These are phyloP conservation scores for Blumeriella jaapii DNA, from an alignment of 2,329 filamentous ascomycete species.

Conservation along the genomic window DNA sequence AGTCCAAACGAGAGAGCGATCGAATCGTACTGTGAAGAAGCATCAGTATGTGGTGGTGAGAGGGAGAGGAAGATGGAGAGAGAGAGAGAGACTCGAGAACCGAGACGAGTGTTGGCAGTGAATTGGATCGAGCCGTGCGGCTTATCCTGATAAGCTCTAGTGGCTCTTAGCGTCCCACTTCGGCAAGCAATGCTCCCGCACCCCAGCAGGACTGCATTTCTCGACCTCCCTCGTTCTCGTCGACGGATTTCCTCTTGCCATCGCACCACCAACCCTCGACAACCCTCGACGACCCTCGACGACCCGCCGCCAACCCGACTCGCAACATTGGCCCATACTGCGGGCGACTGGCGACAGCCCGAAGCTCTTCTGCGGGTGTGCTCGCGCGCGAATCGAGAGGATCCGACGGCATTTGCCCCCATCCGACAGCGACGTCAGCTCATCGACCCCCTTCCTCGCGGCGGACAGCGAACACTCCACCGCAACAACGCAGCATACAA, in stretches of 20 bases:
- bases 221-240: constrained; percentile 1
- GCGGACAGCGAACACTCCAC: constrained; percentile 1
- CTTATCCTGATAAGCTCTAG: constrained; percentile 2
- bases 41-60: neutral
- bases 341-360: constrained; percentile 1
- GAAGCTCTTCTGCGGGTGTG: constrained; percentile 6
- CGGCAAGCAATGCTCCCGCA: too few species aligned
- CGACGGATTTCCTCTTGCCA: neutral
- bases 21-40: neutral
- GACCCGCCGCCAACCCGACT: too few species aligned
- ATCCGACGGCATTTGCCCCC: constrained; percentile 6
- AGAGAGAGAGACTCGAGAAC: neutral
- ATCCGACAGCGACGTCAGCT: constrained; percentile 7
- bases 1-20: neutral
- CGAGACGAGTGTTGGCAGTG: neutral
- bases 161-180: constrained; percentile 4
- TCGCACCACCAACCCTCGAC: neutral
- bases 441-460: constrained; percentile 3
- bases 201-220: too few species aligned
- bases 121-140: neutral
- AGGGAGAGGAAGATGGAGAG: neutral
- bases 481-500: constrained; percentile 11
- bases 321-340: neutral
- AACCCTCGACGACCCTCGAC: neutral
- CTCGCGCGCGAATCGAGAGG: constrained; percentile 5